A percentile compares a stretch with the other conserved stretches of the same genome.
These are phyloP conservation scores for Aspergillus jensenii DNA, from an alignment of 2,329 filamentous ascomycete species.

Conservation along the genomic window DNA sequence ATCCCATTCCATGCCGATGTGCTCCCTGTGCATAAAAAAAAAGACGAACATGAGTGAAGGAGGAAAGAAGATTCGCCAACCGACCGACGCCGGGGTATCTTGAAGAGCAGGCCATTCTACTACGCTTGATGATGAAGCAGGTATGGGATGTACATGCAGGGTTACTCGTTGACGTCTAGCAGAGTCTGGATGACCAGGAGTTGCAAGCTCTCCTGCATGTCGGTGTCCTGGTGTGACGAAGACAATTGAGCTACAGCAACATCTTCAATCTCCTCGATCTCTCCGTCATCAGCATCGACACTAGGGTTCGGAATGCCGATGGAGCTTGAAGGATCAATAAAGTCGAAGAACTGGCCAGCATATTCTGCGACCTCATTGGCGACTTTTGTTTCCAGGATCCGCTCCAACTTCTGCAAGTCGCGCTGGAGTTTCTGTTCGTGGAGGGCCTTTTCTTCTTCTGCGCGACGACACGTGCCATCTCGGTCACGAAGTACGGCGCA, in stretches of 20 bases:
- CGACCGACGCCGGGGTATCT: conserved; percentile 6
- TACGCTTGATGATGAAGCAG: conserved; percentile 4
- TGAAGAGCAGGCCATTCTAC: not conserved
- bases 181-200: conserved; percentile 1
- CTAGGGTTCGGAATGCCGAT: not conserved
- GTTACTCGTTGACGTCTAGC: not conserved
- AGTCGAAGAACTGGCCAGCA: conserved; percentile 41
- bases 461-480: conserved; percentile 41
- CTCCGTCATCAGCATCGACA: not conserved
- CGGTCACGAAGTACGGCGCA: conserved; percentile 40
- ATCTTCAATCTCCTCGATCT: conserved; percentile 13
- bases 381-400: conserved; percentile 41
- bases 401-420: conserved; percentile 41
- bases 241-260: not conserved
- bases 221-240: not conserved
- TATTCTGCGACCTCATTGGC: conserved; percentile 44
- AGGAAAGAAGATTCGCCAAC: not conserved
- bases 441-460: conserved; percentile 38
- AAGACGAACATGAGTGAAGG: not conserved
- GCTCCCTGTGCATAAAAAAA: not conserved
- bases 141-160: not conserved
- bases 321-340: conserved; percentile 20
- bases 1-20: not conserved
- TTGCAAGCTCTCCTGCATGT: conserved; percentile 5
- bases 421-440: conserved; percentile 42